Conservation (phyloP, 495 filamentous ascomycete species). For the Thozetella sp. region DNA sequence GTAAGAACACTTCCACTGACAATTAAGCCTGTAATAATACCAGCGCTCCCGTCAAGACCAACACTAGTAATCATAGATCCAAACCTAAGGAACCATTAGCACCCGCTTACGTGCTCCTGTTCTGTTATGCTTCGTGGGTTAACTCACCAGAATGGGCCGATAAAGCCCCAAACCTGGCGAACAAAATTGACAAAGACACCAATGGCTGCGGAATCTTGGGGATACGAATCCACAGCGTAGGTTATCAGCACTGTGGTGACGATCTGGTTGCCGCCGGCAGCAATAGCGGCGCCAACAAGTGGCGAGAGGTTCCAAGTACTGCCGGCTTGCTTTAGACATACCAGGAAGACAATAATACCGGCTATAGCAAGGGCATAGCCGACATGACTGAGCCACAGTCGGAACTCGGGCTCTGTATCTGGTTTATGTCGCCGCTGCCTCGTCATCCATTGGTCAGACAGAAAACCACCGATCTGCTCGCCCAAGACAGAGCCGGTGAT, state of each 20-base stretch:
- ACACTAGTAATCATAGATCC: too few species aligned
- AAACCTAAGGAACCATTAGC: too few species aligned
- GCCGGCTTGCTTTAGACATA: conserved; percentile 39
- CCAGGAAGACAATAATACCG: conserved; percentile 53
- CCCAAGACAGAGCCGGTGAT: conserved; percentile 57
- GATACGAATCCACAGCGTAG: conserved; percentile 55
- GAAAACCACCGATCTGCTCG: conserved; percentile 52
- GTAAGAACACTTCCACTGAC: too few species aligned
- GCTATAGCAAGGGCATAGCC: conserved; percentile 48
- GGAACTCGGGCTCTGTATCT: too few species aligned
- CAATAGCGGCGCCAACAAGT: conserved; percentile 50
- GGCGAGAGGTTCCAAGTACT: conserved; percentile 49
- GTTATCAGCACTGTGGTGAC: conserved; percentile 58
- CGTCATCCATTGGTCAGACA: conserved; percentile 54
- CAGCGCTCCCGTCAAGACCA: too few species aligned
- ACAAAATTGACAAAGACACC: conserved; percentile 61
- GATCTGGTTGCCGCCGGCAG: conserved; percentile 54
- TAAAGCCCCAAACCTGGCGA: conserved; percentile 56
- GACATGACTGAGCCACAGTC: conserved; percentile 56
- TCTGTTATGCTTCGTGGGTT: too few species aligned
- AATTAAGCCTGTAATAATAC: too few species aligned
- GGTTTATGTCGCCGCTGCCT: too few species aligned
- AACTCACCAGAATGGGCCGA: conserved; percentile 62
- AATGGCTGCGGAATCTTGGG: conserved; percentile 47
- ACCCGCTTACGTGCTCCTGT: too few species aligned